Evolutionary conservation across 495 filamentous ascomycete genomes (phyloP), one percentile per base, ranked within the genome.

Genomic region (Penicillium arizonense): DNA sequence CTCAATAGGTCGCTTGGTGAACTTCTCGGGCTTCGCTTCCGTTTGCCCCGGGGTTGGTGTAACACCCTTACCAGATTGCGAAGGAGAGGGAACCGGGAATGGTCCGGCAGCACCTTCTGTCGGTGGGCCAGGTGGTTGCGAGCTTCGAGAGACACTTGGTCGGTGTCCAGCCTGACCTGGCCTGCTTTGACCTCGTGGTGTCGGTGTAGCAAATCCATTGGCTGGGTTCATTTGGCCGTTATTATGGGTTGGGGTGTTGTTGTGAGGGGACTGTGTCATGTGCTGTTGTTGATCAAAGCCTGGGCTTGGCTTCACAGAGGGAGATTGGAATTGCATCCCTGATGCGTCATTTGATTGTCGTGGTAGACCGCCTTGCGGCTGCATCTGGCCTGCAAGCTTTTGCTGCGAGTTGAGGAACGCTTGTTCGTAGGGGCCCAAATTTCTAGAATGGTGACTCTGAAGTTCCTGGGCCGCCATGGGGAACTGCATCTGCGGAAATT

Each of bases 381-480:
- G 80, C 68, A 80, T 77, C 20, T 79, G 73, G 21, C 78, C 70
- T 20, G 61, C 62, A 47, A 75, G 76, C 53, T 83, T 81, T 46
- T 78, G 82, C 57, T 82, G 80, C 21, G 86, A 83, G 30, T 69
- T 75, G 12, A 82, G 59, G 70, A 82, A 88, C n/a, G 81, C 82
- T 45, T 87, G 82, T 63, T 97, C 92, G 59, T 91, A 96, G 21
- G 73, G 65, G 23, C 65, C 73, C 4, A 97, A 68, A 53, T 93
- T 90, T 38, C 84, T 77, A 55, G 90, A 85, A 70, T 89, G 96
- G 35, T 88, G 74, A 6, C 72, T 72, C 47, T 83, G 85, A 40
- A 97, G 65, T 58, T 96, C 88, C 45, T 80, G 78, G 11, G 80
- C 76, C 0, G 84, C 87, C 14, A 74, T 73, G 3, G 82, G 87